Percentiles rank a stretch among this genome's conserved stretches.
These are phyloP conservation scores for Populus hybrid DNA, from an alignment of 441 rosid species.

Conservation along the genomic window DNA sequence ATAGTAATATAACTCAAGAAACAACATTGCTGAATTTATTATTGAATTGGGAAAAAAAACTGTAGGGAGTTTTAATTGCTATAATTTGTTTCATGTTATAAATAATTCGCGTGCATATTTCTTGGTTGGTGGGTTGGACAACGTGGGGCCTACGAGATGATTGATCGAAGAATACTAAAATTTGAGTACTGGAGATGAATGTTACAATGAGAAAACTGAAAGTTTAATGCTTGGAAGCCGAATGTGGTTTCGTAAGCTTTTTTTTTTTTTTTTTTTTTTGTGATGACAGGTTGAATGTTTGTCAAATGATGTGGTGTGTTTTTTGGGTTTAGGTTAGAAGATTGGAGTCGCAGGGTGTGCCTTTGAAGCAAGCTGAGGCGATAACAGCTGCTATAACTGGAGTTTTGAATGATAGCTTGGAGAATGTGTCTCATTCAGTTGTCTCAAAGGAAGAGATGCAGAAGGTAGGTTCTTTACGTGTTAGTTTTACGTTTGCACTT, in stretches of 20 bases:
- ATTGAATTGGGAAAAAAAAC: background rate
- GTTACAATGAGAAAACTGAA: background rate
- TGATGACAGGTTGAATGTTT: background rate
- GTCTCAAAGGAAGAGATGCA: conserved; percentile 89
- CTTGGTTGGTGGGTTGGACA: background rate
- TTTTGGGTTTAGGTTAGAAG: conserved; percentile 51
- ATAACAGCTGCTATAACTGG: conserved; percentile 78
- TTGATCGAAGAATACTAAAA: background rate
- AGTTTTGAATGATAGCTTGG: conserved; percentile 84
- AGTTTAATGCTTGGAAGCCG: background rate
- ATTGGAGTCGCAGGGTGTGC: conserved; percentile 79
- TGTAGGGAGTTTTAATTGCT: background rate
- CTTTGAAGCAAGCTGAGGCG: conserved; percentile 90
- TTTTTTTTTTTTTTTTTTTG: background rate
- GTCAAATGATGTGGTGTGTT: background rate
- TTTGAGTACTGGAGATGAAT: background rate
- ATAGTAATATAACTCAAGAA: background rate
- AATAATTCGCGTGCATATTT: too few species aligned
- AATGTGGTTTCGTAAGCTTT: background rate
- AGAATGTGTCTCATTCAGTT: conserved; percentile 71
- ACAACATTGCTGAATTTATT: background rate
- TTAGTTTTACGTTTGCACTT: background rate
- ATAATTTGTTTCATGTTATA: background rate
- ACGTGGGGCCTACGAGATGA: background rate
- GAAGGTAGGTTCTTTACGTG: conserved; percentile 35